A percentile compares a stretch with the other conserved stretches of the same genome.
phyloP scores from a whole-genome alignment of 805 yeast species.

The Saccharomycopsis sp. region DNA sequence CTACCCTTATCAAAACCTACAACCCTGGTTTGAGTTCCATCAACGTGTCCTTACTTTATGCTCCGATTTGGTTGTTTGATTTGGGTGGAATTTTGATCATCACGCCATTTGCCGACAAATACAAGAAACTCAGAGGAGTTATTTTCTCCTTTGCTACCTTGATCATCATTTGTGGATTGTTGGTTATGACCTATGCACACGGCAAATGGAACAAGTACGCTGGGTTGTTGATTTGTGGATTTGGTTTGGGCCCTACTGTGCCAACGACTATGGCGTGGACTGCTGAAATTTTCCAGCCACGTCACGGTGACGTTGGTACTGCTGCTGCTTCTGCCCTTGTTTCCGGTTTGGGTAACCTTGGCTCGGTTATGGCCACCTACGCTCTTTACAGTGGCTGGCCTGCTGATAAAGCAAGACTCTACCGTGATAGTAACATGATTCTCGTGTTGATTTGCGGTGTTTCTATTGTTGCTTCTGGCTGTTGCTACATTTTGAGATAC shows the following conservation, averaged over 20 bases:
- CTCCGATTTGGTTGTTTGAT: constrained; percentile 89
- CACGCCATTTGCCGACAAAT: constrained; percentile 76
- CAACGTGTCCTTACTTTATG: constrained; percentile 66
- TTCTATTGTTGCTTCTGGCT: constrained; percentile 49
- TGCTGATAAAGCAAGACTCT: constrained; percentile 55
- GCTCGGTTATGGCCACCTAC: constrained; percentile 79
- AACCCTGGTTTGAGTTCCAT: constrained; percentile 60
- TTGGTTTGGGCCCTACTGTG: constrained; percentile 86
- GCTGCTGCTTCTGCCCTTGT: constrained; percentile 81
- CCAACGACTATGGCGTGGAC: constrained; percentile 84
- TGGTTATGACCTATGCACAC: constrained; percentile 69
- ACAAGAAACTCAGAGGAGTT: constrained; percentile 48
- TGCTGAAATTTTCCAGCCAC: constrained; percentile 61
- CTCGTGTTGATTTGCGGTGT: constrained; percentile 70
- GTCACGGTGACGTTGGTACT: constrained; percentile 77
- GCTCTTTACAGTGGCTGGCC: constrained; percentile 89
- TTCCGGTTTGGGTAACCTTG: constrained; percentile 81
- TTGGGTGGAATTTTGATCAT: constrained; percentile 63
- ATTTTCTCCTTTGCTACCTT: constrained; percentile 57
- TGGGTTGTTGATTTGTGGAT: constrained; percentile 76
- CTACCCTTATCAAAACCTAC: constrained; percentile 62
- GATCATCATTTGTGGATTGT: constrained; percentile 66
- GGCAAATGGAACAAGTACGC: constrained; percentile 73
- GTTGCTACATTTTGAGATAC: constrained; percentile 16
- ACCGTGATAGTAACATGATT: constrained; percentile 74